Evolutionary conservation across 768 basidiomycete species (phyloP), one percentile per base, ranked within the genome.

Genomic region (Suillus sp.): DNA sequence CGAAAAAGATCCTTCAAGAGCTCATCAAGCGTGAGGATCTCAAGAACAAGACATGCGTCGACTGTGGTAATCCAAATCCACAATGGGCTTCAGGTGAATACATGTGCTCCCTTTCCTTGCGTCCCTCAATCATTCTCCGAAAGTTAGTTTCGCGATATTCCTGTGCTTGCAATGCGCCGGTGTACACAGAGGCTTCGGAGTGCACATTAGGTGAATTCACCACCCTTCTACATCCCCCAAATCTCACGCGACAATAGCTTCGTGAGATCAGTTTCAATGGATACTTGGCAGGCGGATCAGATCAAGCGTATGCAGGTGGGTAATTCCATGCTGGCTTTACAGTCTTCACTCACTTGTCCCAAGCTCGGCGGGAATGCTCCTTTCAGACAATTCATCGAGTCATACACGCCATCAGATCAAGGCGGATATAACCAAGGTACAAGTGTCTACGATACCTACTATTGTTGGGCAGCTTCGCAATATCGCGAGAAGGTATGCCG

Each of bases 211-310:
- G 91, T 80, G 65, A 54, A 67, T 69, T 65, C 43, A 20, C 27
- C n/a, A 60, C 57, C 59, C 22, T 61, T 43, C 37, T 9, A 25
- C 45, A 16, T 4, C n/a, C 32, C 37, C 42, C 61, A 45, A 32
- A 35, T 38, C 66, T 60, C 62, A n/a, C 47, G 47, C 20, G 60
- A 62, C 70, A 55, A 50, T 77, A 93, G 91, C 74, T 96, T 95
- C 76, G 93, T 96, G 61, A 84, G 95, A 73, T 94, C 92, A 47
- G 86, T 95, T 66, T 95, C 95, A 60, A 98, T 97, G 96, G 96
- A 97, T 78, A 91, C 94, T 67, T 97, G 95, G 94, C 89, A 92
- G 67, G 85, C 88, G 42, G 93, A 96, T 64, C 95, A 97, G 76
- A 79, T 94, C 66, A 88, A 75, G 70, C 84, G 92, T 66, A 98